phyloP scores from a whole-genome alignment of 2,329 filamentous ascomycete genomes.

The Xylaria sp. region DNA sequence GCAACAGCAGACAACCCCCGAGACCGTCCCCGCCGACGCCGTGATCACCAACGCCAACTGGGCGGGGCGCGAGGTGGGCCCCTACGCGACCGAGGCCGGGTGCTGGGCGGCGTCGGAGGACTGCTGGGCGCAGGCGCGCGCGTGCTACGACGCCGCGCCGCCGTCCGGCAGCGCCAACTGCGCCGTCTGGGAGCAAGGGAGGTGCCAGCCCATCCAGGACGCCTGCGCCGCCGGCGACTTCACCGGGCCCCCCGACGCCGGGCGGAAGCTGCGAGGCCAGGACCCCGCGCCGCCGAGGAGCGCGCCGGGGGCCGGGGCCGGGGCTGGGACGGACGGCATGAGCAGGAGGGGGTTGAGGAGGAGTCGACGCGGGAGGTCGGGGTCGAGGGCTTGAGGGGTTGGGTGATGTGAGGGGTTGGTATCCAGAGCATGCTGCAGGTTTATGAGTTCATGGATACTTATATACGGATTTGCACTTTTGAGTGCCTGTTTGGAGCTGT shows the following conservation, averaged over 20 bases:
- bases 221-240: conserved; percentile 48
- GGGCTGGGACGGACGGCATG: background rate
- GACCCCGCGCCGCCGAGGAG: conserved; percentile 27
- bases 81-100: conserved; percentile 56
- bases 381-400: no score
- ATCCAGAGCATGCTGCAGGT: no score
- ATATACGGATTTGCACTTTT: no score
- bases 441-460: no score
- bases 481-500: no score
- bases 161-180: conserved; percentile 65
- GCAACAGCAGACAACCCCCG: no score
- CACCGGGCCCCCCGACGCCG: conserved; percentile 51
- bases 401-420: no score
- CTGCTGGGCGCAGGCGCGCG: conserved; percentile 61
- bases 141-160: conserved; percentile 62
- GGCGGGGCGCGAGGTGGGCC: conserved; percentile 65
- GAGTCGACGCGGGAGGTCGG: no score
- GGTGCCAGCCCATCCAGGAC: conserved; percentile 56
- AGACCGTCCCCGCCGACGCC: conserved; percentile 53
- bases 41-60: conserved; percentile 72
- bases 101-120: conserved; percentile 62
- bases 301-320: conserved; percentile 29
- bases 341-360: background rate
- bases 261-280: conserved; percentile 38
- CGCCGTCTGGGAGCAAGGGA: conserved; percentile 61